These are phyloP conservation scores for Candida pseudoglaebosa DNA, from an alignment of 805 yeast genomes.

Conservation along the genomic window DNA sequence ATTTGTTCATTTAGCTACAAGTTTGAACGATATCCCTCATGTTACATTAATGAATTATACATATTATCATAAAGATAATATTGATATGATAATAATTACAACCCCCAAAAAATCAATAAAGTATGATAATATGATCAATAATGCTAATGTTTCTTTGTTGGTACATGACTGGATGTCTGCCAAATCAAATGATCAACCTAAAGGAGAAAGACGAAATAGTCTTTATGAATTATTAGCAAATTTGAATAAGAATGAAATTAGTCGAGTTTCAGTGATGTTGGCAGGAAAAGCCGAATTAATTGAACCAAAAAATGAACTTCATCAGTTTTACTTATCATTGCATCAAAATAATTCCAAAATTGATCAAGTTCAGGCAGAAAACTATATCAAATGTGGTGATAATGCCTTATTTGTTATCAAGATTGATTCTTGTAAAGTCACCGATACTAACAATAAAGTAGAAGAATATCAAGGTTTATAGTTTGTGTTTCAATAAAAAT, in stretches of 20 bases:
- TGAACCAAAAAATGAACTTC: slow-evolving; percentile 26
- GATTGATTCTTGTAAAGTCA: slow-evolving; percentile 67
- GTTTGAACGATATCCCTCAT: slow-evolving; percentile 70
- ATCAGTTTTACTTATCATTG: slow-evolving; percentile 56
- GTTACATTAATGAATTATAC: slow-evolving; percentile 91
- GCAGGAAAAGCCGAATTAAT: slow-evolving; percentile 66
- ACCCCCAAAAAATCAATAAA: slow-evolving; percentile 72
- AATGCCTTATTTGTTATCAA: slow-evolving; percentile 63
- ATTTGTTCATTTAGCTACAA: slow-evolving; percentile 82
- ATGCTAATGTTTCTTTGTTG: slow-evolving; percentile 76
- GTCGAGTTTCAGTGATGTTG: slow-evolving; percentile 78
- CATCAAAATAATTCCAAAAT: slow-evolving; percentile 63
- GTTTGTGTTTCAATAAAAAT: neutral
- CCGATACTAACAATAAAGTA: slow-evolving; percentile 69
- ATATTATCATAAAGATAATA: slow-evolving; percentile 42
- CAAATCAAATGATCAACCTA: slow-evolving; percentile 21
- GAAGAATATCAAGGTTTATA: slow-evolving; percentile 21
- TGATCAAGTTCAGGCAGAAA: slow-evolving; percentile 61
- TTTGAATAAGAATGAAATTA: slow-evolving; percentile 74
- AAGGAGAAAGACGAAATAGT: slow-evolving; percentile 20
- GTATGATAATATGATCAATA: slow-evolving; percentile 60
- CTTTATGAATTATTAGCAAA: slow-evolving; percentile 58
- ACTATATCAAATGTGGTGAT: slow-evolving; percentile 48
- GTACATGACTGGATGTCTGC: slow-evolving; percentile 90
- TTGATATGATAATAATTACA: slow-evolving; percentile 61